Evolutionary conservation across 2,329 filamentous ascomycete genomes (phyloP), one percentile per base, ranked within the genome.

Genomic region (Zopfia rhizophila): DNA sequence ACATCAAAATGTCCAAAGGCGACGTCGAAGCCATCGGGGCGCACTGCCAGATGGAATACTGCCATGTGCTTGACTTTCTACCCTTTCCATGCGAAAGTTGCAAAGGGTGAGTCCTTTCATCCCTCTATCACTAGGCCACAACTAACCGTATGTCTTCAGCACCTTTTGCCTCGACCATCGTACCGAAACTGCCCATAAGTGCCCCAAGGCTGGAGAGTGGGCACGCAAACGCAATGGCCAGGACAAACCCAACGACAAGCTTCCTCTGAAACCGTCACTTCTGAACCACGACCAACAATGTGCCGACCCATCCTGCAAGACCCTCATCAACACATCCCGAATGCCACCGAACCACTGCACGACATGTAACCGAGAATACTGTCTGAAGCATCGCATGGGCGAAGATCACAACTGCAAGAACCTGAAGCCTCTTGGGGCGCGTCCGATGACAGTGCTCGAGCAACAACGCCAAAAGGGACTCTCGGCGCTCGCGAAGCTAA

Each of bases 91-190:
- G 94, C 77, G 90, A 95, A 69, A 94, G 89, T 59, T 99, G 94
- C 76, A 82, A 76, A 63, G 79, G 80, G 75, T 79, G 63, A 28
- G 66, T 58, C 10, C 37, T 35, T 7, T 21, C 12, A 2, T 14
- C 12, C 11, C 25, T 16, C 13, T 14, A 23, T 16, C 21, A 22
- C 14, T 23, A 65, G 61, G 52, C 55, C 11, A 17, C 24, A 47
- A 32, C 13, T 33, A 36, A 58, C 36, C 32, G n/a, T 21, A 10
- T 28, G 19, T 22, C 22, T n/a, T 72, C 55, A 82, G 84, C 47
- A 93, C 88, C 12, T 99, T 86, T 77, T 99, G 95, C 72, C 88
- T 96, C 57, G 93, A 97, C 68, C 94, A 99, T 79, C 89, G 93
- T 43, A 88, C 85, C 63, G 93, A 97, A 76, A 83, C 84, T 14